Percentiles rank a stretch among this genome's conserved stretches.
phyloP scores from a whole-genome alignment of 1,284 basidiomycete species.

The Fomitopsis pinicola region DNA sequence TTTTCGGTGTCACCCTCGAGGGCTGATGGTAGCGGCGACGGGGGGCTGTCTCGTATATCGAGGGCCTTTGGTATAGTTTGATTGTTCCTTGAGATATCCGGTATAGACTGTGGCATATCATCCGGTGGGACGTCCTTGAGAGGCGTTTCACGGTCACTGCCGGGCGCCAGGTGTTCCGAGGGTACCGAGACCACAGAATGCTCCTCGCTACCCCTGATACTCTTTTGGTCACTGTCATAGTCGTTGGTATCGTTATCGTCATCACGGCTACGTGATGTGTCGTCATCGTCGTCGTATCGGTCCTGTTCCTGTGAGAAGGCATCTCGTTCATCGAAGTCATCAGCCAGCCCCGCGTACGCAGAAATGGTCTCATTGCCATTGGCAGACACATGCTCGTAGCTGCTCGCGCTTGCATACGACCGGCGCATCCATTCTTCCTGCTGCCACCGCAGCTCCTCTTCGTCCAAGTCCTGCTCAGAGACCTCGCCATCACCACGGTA shows the following conservation, averaged over 20 bases:
- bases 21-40: neutral
- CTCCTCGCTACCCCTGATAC: neutral
- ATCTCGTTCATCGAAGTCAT: slow-evolving; percentile 13
- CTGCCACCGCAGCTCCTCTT: slow-evolving; percentile 36
- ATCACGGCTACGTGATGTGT: neutral
- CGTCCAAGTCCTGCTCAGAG: slow-evolving; percentile 29
- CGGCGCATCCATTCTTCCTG: slow-evolving; percentile 38
- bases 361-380: slow-evolving; percentile 23
- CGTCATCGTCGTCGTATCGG: slow-evolving; percentile 14
- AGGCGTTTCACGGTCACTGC: neutral
- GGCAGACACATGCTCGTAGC: slow-evolving; percentile 22
- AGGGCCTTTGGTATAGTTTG: neutral
- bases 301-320: slow-evolving; percentile 11
- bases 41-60: neutral
- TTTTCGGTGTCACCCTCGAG: slow-evolving; percentile 13
- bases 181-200: neutral
- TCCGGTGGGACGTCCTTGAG: neutral
- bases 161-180: neutral
- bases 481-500: slow-evolving; percentile 17
- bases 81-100: neutral
- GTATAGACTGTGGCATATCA: neutral
- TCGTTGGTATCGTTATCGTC: neutral
- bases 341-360: slow-evolving; percentile 17
- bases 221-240: neutral
- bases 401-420: slow-evolving; percentile 23